phyloP scores from a whole-genome alignment of 169 alveolate species.

The Plasmodium knowlesi region DNA sequence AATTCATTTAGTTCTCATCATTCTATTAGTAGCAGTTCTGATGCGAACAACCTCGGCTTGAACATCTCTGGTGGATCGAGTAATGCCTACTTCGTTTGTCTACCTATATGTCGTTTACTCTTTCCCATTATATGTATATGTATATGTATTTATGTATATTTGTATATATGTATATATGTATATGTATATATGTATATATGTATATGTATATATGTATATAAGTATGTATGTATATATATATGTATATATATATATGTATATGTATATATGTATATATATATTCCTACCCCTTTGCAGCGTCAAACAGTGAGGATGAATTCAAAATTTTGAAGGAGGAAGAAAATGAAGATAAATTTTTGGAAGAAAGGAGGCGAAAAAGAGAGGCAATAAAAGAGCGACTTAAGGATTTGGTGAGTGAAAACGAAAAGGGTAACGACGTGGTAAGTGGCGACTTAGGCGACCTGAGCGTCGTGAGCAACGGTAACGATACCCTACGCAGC shows the following conservation, averaged over 20 bases:
- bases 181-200: background rate
- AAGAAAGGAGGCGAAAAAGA: constrained; percentile 67
- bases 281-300: constrained; percentile 12
- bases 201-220: background rate
- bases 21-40: constrained; percentile 74
- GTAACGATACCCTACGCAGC: background rate
- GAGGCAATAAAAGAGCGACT: constrained; percentile 66
- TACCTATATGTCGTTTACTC: background rate
- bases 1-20: constrained; percentile 72
- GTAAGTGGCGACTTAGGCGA: background rate
- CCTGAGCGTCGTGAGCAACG: background rate
- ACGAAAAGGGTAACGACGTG: background rate
- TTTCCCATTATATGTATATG: background rate
- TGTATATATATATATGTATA: background rate
- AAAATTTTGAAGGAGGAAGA: constrained; percentile 56
- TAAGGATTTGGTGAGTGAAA: constrained; percentile 20
- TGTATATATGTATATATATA: no score
- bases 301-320: constrained; percentile 66
- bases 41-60: constrained; percentile 5
- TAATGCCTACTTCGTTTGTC: background rate
- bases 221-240: background rate
- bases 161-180: background rate
- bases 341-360: constrained; percentile 68
- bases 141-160: background rate
- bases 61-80: constrained; percentile 40